Evolutionary conservation across 2,329 filamentous ascomycete species (phyloP), one percentile per base, ranked within the genome.

Genomic region (Colletotrichum navitas): DNA sequence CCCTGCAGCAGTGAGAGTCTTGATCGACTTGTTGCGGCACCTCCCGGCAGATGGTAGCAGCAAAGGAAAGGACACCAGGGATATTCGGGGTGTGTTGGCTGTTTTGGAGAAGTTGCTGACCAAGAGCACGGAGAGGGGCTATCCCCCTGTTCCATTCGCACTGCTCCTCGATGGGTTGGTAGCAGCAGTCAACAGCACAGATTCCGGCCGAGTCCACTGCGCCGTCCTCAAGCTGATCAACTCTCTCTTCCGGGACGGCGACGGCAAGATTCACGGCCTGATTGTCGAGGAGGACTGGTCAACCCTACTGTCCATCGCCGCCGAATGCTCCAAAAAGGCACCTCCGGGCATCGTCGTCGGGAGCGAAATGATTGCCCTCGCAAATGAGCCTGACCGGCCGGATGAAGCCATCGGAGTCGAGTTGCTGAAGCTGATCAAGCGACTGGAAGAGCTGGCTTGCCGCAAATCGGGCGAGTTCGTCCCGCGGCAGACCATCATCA

Each of bases 221-320:
- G 83, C 85, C 12, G 81, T 87, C 29, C 77, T 90, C 29, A 84
- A 84, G 73, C 80, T 90, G 24, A 84, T 90, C 73, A 88, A 88
- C 77, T 86, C 83, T 43, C 81, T 90, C 39, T 90, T 90, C 76
- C 83, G 84, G 68, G 87, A 85, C 71, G 84, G 84, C 11, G 81
- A 86, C 58, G 85, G 85, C 26, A 83, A 83, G 26, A 79, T 92
- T 56, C 89, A 89, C 73, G 82, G 83, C 18, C 82, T 91, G 59
- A 80, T 93, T 29, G 80, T 87, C 52, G 90, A 92, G 67, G 90
- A 92, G 75, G 90, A 93, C 77, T 92, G 91, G 90, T 85, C 86
- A 2, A 80, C 85, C 5, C 83, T 92, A 68, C 84, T 93, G 24
- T 84, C 88, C 26, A 86, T 92, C 24, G 88, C 89, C 2, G 83